These are phyloP conservation scores for Camellia oleifera DNA, from an alignment of 179 eudicot species.

Conservation along the genomic window DNA sequence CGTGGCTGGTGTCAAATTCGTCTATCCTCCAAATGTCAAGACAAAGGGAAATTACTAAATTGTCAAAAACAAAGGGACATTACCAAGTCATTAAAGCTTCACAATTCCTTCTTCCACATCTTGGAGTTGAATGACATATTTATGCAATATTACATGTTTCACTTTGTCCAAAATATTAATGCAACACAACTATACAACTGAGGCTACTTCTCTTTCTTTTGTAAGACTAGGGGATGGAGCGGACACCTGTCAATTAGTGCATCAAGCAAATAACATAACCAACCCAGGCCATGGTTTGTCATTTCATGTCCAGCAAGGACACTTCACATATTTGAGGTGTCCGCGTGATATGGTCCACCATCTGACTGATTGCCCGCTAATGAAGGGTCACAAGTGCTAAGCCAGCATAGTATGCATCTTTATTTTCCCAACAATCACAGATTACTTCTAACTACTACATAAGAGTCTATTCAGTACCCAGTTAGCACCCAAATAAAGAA, in stretches of 20 bases:
- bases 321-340: background rate
- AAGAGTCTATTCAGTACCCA: background rate
- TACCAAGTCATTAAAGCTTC: background rate
- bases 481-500: background rate
- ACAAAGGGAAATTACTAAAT: background rate
- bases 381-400: background rate
- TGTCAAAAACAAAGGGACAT: background rate
- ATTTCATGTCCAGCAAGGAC: background rate
- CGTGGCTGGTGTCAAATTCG: background rate
- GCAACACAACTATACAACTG: background rate
- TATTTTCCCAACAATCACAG: background rate
- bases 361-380: background rate
- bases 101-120: background rate
- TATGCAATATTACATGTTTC: background rate
- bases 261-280: background rate
- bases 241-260: background rate
- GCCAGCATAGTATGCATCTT: background rate
- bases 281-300: background rate
- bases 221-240: background rate
- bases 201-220: background rate
- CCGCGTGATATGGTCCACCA: background rate
- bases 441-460: background rate
- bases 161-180: background rate
- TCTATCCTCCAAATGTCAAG: conserved; percentile 4
- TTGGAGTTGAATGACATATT: background rate